Conservation (phyloP, 1,139 yeast genomes). For the Geotrichum restrictum region DNA sequence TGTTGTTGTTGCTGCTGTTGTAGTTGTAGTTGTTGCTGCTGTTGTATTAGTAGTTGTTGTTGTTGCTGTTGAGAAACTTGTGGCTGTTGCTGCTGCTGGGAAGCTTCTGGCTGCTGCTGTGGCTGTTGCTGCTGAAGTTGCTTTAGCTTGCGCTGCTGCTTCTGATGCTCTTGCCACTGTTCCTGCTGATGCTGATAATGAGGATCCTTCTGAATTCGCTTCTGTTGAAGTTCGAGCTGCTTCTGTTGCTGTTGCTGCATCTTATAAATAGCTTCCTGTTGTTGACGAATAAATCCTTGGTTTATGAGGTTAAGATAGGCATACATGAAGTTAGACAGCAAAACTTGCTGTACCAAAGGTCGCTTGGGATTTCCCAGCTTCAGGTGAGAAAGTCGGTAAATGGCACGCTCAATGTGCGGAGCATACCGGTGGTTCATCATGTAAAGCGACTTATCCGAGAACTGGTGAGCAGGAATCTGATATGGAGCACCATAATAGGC, state of each 20-base stretch:
- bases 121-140: conserved; percentile 22
- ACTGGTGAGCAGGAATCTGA: conserved; percentile 40
- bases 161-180: conserved; percentile 16
- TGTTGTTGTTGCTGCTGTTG: conserved; percentile 15
- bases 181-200: conserved; percentile 14
- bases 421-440: conserved; percentile 63
- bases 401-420: conserved; percentile 90
- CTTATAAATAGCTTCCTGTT: conserved; percentile 22
- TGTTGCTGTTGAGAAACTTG: conserved; percentile 10
- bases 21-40: conserved; percentile 13
- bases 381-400: conserved; percentile 83
- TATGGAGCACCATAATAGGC: conserved; percentile 37
- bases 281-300: conserved; percentile 49
- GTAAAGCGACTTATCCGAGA: conserved; percentile 37
- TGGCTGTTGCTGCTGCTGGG: conserved; percentile 8
- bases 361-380: conserved; percentile 91
- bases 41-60: no score
- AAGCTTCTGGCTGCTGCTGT: conserved; percentile 5
- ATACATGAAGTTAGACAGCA: conserved; percentile 93
- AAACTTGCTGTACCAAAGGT: conserved; percentile 84
- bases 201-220: conserved; percentile 19
- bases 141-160: conserved; percentile 4
- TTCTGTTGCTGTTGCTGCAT: conserved; percentile 27
- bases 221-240: conserved; percentile 24
- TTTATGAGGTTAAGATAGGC: conserved; percentile 92